Evolutionary conservation across 192 early-diverging fungal species (phyloP), one percentile per base, ranked within the genome.

Genomic region (Anaeromyces robustus): DNA sequence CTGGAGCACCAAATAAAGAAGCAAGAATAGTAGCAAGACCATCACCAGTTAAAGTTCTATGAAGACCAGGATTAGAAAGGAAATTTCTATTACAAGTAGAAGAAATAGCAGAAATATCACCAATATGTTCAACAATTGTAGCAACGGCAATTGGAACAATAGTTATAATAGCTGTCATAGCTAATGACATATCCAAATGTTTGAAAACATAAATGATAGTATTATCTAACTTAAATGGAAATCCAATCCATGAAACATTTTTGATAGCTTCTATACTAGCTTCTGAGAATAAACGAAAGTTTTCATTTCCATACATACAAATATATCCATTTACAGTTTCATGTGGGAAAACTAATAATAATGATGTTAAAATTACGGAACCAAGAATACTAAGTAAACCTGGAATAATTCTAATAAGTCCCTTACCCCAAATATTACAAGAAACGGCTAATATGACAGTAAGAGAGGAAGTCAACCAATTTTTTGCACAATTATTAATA

Each of bases 131-230:
- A 30, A 88, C 89, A 19, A 88, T 77, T 39, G 88, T 80, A 29
- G 89, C 86, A 82, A 90, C 82, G 77, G 82, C 84, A 18, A 89
- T 89, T 81, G 90, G 90, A 17, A 85, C 83, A 80, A 91, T 91
- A 77, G 84, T 82, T 30, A 85, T 83, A 77, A 91, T 88, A 59
- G 89, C 89, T n/a, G 82, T 77, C 3, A 34, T 3, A 34, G 12
- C 3, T 34, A 7, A 7, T 34, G 32, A 34, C 12, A 12, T 12
- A 34, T 34, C 32, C 12, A 12, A 12, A 12, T 34, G 32, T 34
- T 34, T 12, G 12, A 34, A 34, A 12, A 79, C 83, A 30, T 86
- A 81, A 80, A 91, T 88, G 22, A 82, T 81, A 30, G 90, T 89
- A 52, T 78, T 68, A 16, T 79, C 31, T 68, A 89, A 85, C 4